phyloP scores from a whole-genome alignment of 192 early-diverging fungal species.

The Mortierella antarctica region DNA sequence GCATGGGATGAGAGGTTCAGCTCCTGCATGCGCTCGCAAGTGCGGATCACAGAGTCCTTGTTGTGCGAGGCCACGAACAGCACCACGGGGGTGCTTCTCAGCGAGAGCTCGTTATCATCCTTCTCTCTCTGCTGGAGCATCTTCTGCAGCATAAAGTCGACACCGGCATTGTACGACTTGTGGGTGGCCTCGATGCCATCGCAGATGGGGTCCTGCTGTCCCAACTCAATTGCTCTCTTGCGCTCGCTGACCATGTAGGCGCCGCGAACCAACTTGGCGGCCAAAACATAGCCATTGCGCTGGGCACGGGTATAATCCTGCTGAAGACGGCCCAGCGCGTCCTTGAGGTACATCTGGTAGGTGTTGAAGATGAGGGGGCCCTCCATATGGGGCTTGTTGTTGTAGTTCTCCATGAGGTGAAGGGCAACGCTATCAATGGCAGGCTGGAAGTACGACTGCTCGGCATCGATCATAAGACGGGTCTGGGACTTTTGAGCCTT shows the following conservation, averaged over 20 bases:
- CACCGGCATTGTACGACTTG: constrained; percentile 81
- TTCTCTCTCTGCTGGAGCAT: constrained; percentile 22
- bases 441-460: constrained; percentile 93
- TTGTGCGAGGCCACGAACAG: constrained; percentile 95
- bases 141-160: constrained; percentile 74
- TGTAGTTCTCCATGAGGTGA: constrained; percentile 76
- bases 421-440: constrained; percentile 89
- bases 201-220: constrained; percentile 85
- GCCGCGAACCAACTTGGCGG: constrained; percentile 89
- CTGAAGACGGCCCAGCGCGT: constrained; percentile 68
- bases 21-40: constrained; percentile 70
- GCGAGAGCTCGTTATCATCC: constrained; percentile 16
- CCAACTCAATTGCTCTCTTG: constrained; percentile 73
- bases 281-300: constrained; percentile 81
- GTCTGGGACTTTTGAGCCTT: constrained; percentile 73
- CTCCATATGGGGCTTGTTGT: constrained; percentile 52
- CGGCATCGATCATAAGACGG: constrained; percentile 91
- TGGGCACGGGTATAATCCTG: constrained; percentile 73
- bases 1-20: constrained; percentile 62
- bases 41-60: constrained; percentile 74
- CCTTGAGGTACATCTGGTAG: constrained; percentile 94
- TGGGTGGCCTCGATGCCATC: constrained; percentile 84
- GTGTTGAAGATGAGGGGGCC: constrained; percentile 91
- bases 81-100: constrained; percentile 62
- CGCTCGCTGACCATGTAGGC: constrained; percentile 82